These are phyloP conservation scores for Septoria linicola DNA, from an alignment of 2,329 filamentous ascomycete genomes.

Conservation along the genomic window DNA sequence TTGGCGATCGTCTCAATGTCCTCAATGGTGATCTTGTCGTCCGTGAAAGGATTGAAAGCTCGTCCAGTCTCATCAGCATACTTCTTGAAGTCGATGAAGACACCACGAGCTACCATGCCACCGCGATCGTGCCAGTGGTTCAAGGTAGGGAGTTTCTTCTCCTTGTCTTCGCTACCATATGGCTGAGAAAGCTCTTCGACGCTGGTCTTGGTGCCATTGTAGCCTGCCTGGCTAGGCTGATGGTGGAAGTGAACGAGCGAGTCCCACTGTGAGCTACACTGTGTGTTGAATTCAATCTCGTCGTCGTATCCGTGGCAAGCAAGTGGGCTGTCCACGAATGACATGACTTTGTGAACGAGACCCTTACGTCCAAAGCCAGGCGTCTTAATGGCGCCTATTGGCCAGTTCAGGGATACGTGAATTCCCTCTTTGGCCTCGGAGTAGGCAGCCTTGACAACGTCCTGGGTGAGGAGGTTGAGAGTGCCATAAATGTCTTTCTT, in stretches of 20 bases:
- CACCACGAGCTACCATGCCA: conserved; percentile 55
- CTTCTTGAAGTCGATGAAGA: conserved; percentile 56
- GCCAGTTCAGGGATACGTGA: conserved; percentile 46
- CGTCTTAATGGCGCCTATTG: conserved; percentile 38
- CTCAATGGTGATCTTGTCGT: conserved; percentile 44
- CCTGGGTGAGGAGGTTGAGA: conserved; percentile 48
- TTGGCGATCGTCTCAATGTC: conserved; percentile 48
- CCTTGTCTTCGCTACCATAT: conserved; percentile 32
- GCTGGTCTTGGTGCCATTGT: conserved; percentile 50
- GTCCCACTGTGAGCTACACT: conserved; percentile 50
- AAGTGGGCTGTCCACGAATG: conserved; percentile 39
- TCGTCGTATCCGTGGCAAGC: conserved; percentile 45
- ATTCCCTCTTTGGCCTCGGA: conserved; percentile 45
- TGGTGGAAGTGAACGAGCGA: conserved; percentile 45
- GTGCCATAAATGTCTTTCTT: conserved; percentile 46
- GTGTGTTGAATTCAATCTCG: conserved; percentile 50
- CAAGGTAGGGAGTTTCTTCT: conserved; percentile 34
- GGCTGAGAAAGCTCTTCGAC: conserved; percentile 31
- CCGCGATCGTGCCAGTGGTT: conserved; percentile 53
- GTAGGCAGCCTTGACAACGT: conserved; percentile 44
- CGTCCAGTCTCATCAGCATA: conserved; percentile 61
- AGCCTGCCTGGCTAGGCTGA: conserved; percentile 45
- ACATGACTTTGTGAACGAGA: conserved; percentile 39
- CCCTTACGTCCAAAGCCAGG: conserved; percentile 39
- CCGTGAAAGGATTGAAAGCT: conserved; percentile 55